Evolutionary conservation across 2,329 filamentous ascomycete species (phyloP).

Genomic region (Alternaria dauci): DNA sequence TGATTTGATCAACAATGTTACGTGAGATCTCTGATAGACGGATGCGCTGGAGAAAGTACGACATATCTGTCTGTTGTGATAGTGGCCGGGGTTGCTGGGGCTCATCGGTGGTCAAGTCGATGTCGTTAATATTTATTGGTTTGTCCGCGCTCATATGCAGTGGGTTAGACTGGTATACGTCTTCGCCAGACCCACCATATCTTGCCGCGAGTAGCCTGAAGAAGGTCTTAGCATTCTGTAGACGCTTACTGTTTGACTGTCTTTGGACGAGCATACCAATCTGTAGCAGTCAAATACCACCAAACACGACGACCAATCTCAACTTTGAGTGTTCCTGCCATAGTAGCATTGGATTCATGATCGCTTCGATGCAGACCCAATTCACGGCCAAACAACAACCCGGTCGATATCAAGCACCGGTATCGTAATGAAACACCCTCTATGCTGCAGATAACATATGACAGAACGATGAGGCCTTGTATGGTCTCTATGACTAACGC

Average conservation of each 20-base stretch:
- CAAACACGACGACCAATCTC: conserved; percentile 53
- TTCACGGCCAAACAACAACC: conserved; percentile 37
- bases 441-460: conserved; percentile 46
- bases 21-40: conserved; percentile 50
- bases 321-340: conserved; percentile 34
- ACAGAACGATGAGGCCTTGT: conserved; percentile 48
- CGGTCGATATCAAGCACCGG: conserved; percentile 42
- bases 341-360: neutral
- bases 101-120: neutral
- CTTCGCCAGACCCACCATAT: neutral
- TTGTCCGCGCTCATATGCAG: neutral
- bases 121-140: neutral
- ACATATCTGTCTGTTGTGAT: conserved; percentile 49
- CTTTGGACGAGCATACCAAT: neutral
- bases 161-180: neutral
- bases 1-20: conserved; percentile 45
- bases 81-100: neutral
- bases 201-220: neutral
- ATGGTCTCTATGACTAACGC: conserved; percentile 37
- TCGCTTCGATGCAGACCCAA: conserved; percentile 28
- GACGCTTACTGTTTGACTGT: neutral
- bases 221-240: neutral
- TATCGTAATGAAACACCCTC: conserved; percentile 49
- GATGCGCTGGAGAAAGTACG: conserved; percentile 50
- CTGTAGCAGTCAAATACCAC: conserved; percentile 50